Conservation (phyloP, 768 basidiomycete species). For the Russula sp. region DNA sequence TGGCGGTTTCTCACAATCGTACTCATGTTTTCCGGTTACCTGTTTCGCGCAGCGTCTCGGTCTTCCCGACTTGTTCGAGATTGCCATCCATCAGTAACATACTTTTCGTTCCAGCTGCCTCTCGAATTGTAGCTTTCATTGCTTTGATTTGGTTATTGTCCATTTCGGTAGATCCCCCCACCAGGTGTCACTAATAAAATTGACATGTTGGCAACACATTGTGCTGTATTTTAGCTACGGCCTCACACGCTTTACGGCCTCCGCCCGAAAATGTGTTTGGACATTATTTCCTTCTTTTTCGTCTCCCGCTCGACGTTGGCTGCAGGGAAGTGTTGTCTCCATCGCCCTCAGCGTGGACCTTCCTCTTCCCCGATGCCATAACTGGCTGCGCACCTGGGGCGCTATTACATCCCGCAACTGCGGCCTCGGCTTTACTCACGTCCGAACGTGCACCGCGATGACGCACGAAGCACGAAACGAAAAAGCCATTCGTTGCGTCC, state of each 20-base stretch:
- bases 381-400: not conserved
- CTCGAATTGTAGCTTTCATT: constrained; percentile 25
- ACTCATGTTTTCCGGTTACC: constrained; percentile 23
- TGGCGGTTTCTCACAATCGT: constrained; percentile 20
- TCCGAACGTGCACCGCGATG: not conserved
- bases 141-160: constrained; percentile 24
- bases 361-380: constrained; percentile 11
- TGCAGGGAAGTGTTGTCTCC: not conserved
- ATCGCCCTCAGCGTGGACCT: not conserved
- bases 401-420: not conserved
- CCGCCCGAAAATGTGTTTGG: not conserved
- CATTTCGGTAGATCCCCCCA: constrained; percentile 13
- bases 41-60: constrained; percentile 12
- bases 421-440: not conserved
- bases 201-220: constrained; percentile 12
- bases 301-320: not conserved
- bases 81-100: constrained; percentile 24
- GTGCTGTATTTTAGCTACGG: not conserved
- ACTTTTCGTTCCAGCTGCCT: constrained; percentile 20
- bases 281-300: constrained; percentile 8
- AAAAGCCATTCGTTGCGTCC: constrained; percentile 94
- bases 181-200: constrained; percentile 22
- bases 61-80: constrained; percentile 18
- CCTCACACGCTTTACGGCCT: not conserved
- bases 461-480: constrained; percentile 87